These are phyloP conservation scores for Aureobasidium melanogenum DNA, from an alignment of 2,329 filamentous ascomycete genomes.

Conservation along the genomic window DNA sequence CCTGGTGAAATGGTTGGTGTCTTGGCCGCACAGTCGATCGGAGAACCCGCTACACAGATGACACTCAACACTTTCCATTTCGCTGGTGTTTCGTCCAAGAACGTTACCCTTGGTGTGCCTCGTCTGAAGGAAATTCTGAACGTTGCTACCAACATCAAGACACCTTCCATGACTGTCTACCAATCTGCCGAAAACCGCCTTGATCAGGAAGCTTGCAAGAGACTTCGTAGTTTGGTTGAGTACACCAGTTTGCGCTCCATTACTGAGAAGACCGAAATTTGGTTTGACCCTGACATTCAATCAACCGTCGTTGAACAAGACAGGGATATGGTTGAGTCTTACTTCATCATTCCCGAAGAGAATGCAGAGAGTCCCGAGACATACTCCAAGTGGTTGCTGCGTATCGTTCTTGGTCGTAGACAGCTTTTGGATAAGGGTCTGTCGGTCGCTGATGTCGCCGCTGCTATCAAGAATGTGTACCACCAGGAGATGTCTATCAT, in stretches of 20 bases:
- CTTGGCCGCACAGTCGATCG: constrained; percentile 93
- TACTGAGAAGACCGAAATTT: constrained; percentile 86
- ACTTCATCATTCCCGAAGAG: constrained; percentile 89
- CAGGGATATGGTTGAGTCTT: constrained; percentile 89
- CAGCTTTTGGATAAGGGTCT: constrained; percentile 93
- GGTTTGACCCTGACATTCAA: constrained; percentile 89
- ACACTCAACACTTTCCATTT: constrained; percentile 99
- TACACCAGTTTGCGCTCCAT: constrained; percentile 90
- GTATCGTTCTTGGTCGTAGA: constrained; percentile 85
- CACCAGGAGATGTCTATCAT: constrained; percentile 79
- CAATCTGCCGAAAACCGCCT: constrained; percentile 53
- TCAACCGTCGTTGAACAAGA: constrained; percentile 81
- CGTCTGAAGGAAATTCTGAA: constrained; percentile 99
- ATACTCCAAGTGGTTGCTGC: constrained; percentile 91
- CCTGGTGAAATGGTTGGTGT: constrained; percentile 99
- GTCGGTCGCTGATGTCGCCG: constrained; percentile 81
- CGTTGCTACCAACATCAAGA: constrained; percentile 96
- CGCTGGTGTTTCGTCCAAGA: constrained; percentile 98
- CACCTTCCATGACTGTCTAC: constrained; percentile 91
- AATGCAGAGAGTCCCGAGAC: constrained; percentile 51
- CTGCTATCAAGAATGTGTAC: constrained; percentile 83
- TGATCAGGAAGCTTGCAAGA: constrained; percentile 73
- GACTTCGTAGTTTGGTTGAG: constrained; percentile 79
- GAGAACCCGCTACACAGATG: constrained; percentile 98
- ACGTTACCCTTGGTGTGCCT: constrained; percentile 96